A percentile compares a stretch with the other conserved stretches of the same genome.
These are phyloP conservation scores for Camptophora hylomeconis DNA, from an alignment of 2,329 filamentous ascomycete genomes.

Conservation along the genomic window DNA sequence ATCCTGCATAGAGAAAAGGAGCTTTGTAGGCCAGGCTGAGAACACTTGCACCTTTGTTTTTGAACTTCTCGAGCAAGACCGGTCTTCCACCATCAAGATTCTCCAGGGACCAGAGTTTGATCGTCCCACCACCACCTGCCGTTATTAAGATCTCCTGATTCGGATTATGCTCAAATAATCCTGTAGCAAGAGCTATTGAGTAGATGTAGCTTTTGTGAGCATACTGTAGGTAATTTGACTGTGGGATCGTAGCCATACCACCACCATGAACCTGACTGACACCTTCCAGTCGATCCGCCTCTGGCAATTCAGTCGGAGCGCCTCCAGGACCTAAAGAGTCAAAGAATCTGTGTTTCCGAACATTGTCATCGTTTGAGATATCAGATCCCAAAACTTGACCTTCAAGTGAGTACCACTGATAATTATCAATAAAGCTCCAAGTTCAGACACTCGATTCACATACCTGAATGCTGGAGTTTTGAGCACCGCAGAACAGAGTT, in stretches of 20 bases:
- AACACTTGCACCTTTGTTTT: conserved; percentile 50
- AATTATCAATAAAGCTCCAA: no score
- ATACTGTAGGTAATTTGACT: conserved; percentile 70
- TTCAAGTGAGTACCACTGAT: no score
- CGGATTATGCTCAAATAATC: conserved; percentile 55
- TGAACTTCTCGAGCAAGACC: conserved; percentile 53
- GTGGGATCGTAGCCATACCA: conserved; percentile 65
- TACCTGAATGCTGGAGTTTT: conserved; percentile 46
- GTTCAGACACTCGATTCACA: no score
- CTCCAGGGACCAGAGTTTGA: conserved; percentile 66
- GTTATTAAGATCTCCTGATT: conserved; percentile 73
- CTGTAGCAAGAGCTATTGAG: conserved; percentile 78
- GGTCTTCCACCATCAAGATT: conserved; percentile 42
- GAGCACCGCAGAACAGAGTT: conserved; percentile 80
- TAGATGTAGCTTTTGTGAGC: conserved; percentile 94
- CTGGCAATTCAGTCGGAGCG: conserved; percentile 59
- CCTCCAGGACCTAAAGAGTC: conserved; percentile 79
- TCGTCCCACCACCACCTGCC: conserved; percentile 82
- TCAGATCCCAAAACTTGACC: no score
- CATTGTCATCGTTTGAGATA: conserved; percentile 49
- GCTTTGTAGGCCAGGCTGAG: conserved; percentile 77
- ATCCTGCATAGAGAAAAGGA: conserved; percentile 83
- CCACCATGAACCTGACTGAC: conserved; percentile 41
- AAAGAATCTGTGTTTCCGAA: conserved; percentile 72
- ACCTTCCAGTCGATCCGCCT: conserved; percentile 44